Base-by-base conservation (phyloP, 2,329 filamentous ascomycete genomes). In the Cordyceps fumosorosea region DNA sequence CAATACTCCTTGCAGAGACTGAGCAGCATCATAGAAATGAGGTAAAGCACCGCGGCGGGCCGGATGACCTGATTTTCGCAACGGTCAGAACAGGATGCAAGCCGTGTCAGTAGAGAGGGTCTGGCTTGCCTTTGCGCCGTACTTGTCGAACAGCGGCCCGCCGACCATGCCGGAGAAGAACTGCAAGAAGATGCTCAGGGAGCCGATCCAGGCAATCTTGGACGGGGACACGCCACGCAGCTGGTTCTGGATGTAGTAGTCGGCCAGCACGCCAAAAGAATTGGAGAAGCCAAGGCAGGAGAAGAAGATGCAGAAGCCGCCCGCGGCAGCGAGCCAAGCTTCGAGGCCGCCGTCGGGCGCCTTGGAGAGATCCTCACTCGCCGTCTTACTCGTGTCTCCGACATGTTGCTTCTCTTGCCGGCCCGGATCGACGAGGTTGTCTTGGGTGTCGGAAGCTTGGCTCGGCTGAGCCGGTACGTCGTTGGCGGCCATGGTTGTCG, bases 1-100 rank as follows among this genome's bases (percentile, higher is more conserved):
- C 76, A 84, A 64, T 83, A 84, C 37, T 73, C 60, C 4, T 68
- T 74, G 66, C 78, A 81, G 8, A 76, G 66, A 57, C 74, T 77
- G 3, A 71, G 68, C 73, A 81, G 77, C 73, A 79, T 77, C 54
- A 80, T 69, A 22, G 72, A 70, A 52, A 79, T 65, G 34, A 80
- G 60, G 62, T 76, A 72, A 6, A 70, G 42, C 7, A 77, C 56
- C 11, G 71, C 69, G 1, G 71, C 71, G 0, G 73, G 72, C 3
- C 69, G 68, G 29, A 77, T 67, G 22, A 76, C 62, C 70, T 75
- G 51, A 32, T 24, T 14, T 61, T 20, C 26, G 5, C 14, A 18
- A n/a, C 50, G 16, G 11, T 52, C 32, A 52, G 50, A 18, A 34
- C 10, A 32, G 2, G 8, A 20, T 34, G 32, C 12, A 22, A 44